A percentile compares a stretch with the other conserved stretches of the same genome.
Conservation (phyloP, 2,329 filamentous ascomycete genomes). For the Exophiala oligosperma region DNA sequence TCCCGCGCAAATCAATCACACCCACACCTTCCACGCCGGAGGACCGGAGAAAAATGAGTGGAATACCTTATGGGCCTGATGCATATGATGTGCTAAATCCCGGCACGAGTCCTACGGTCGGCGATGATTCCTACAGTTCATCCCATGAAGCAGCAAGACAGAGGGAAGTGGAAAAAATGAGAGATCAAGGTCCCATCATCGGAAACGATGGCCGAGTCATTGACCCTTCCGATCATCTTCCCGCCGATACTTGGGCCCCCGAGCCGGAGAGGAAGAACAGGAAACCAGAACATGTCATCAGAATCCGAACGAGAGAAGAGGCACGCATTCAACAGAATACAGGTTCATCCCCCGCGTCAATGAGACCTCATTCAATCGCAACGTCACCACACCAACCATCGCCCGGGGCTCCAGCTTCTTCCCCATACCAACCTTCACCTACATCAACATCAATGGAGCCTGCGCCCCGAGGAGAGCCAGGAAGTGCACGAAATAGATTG, state of each 20-base stretch:
- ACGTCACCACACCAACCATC: slow-evolving; percentile 31
- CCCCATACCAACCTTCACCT: slow-evolving; percentile 21
- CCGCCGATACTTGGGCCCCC: slow-evolving; percentile 65
- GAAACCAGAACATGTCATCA: slow-evolving; percentile 50
- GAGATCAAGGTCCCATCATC: slow-evolving; percentile 59
- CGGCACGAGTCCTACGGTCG: slow-evolving; percentile 35
- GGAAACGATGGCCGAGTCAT: slow-evolving; percentile 64
- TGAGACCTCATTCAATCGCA: slow-evolving; percentile 31
- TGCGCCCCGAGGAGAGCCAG: slow-evolving; percentile 31
- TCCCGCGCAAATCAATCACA: slow-evolving; percentile 60
- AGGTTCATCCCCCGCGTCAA: slow-evolving; percentile 25
- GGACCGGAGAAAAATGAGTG: slow-evolving; percentile 40
- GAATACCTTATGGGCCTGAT: slow-evolving; percentile 61
- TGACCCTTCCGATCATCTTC: slow-evolving; percentile 66
- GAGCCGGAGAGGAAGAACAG: slow-evolving; percentile 61
- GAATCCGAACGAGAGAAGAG: slow-evolving; percentile 40
- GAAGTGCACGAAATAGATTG: slow-evolving; percentile 31
- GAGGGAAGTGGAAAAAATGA: slow-evolving; percentile 39
- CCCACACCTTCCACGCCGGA: slow-evolving; percentile 50
- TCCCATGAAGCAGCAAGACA: slow-evolving; percentile 41
- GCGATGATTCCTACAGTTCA: slow-evolving; percentile 40
- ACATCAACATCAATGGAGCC: slow-evolving; percentile 25
- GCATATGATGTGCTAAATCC: slow-evolving; percentile 62
- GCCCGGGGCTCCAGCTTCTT: slow-evolving; percentile 30
- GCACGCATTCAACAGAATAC: slow-evolving; percentile 20